Evolutionary conservation across 176 grass and related monocot genomes (phyloP).

Genomic region (Olyra latifolia): DNA sequence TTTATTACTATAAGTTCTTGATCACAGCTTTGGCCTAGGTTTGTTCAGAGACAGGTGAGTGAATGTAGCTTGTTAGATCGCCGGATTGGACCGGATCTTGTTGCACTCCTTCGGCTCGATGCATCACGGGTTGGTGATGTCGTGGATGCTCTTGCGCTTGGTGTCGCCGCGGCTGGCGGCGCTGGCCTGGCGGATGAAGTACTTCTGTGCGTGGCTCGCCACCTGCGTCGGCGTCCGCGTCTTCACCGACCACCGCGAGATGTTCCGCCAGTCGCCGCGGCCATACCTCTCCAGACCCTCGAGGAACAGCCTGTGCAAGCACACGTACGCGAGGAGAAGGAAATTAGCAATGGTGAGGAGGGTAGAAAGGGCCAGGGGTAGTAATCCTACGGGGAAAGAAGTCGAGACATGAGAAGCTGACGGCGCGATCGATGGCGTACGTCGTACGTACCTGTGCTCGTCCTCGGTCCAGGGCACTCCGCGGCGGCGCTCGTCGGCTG

Average conservation of each 20-base stretch:
- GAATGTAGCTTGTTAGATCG: not conserved
- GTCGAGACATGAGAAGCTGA: too few relatives aligned
- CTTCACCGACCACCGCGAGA: conserved; percentile 86
- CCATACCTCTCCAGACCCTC: conserved; percentile 81
- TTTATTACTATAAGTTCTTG: not conserved
- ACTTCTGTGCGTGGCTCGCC: conserved; percentile 95
- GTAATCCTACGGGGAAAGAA: too few relatives aligned
- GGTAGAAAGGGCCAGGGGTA: too few relatives aligned
- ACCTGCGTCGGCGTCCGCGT: conserved; percentile 88
- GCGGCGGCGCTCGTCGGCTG: conserved; percentile 54
- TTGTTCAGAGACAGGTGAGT: not conserved
- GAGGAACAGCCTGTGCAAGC: conserved; percentile 53
- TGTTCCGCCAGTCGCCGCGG: conserved; percentile 94
- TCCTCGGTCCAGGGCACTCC: conserved; percentile 89
- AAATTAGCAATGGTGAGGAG: not conserved
- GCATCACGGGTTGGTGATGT: conserved; percentile 65
- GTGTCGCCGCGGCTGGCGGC: conserved; percentile 46
- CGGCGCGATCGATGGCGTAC: too few relatives aligned
- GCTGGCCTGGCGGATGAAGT: conserved; percentile 74
- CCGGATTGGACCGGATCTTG: not conserved
- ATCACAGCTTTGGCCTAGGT: conserved; percentile 9
- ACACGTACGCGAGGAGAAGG: too few relatives aligned
- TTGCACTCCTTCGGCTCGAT: not conserved
- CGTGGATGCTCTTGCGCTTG: conserved; percentile 96
- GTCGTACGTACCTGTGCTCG: conserved; percentile 75